These are phyloP conservation scores for Leptosphaerulina australis DNA, from an alignment of 2,329 filamentous ascomycete genomes.

Conservation along the genomic window DNA sequence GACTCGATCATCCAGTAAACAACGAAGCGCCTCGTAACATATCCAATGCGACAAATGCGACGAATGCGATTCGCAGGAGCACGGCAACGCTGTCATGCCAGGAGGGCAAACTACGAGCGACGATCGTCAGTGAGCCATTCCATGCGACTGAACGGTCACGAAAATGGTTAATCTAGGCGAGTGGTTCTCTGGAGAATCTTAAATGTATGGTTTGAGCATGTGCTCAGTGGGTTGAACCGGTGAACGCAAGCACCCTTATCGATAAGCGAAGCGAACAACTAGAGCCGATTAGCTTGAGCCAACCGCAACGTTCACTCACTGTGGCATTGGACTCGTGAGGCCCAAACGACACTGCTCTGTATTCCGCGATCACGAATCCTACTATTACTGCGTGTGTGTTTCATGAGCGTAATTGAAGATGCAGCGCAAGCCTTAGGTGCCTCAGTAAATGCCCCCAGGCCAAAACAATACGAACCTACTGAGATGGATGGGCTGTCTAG, in stretches of 20 bases:
- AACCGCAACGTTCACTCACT: constrained; percentile 31
- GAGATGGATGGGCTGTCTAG: constrained; percentile 53
- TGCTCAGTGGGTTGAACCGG: constrained; percentile 20
- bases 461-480: constrained; percentile 35
- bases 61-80: constrained; percentile 29
- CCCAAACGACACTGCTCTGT: constrained; percentile 24
- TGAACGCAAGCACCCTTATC: constrained; percentile 7
- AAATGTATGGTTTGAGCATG: not conserved
- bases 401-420: constrained; percentile 48
- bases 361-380: not conserved
- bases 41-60: constrained; percentile 41
- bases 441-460: constrained; percentile 43
- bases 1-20: no score
- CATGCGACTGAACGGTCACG: constrained; percentile 1
- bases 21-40: not conserved
- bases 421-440: constrained; percentile 46
- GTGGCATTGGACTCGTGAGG: constrained; percentile 26
- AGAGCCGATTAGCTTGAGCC: constrained; percentile 15
- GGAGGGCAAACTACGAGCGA: not conserved
- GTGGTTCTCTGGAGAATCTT: not conserved
- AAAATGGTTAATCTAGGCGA: constrained; percentile 1
- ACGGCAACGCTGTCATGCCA: not conserved
- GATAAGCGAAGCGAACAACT: constrained; percentile 19
- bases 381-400: constrained; percentile 21
- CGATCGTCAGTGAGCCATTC: not conserved